Percentiles rank a stretch among this genome's conserved stretches.
These are phyloP conservation scores for Psilocybe subaeruginosa DNA, from an alignment of 768 basidiomycete species.

Conservation along the genomic window DNA sequence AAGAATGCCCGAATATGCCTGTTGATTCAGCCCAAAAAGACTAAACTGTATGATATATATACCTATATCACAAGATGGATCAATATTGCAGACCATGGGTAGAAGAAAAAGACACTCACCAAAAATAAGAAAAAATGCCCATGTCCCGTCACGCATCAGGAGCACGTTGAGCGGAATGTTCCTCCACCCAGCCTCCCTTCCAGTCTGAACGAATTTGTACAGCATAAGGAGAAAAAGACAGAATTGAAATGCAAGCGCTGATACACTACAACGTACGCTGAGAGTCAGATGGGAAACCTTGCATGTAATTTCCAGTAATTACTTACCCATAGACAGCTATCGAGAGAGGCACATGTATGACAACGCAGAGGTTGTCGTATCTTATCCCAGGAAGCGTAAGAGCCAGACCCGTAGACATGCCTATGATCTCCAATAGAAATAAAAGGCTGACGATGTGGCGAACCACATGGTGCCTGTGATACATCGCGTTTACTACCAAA, in stretches of 20 bases:
- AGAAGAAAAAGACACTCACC: slow-evolving; percentile 24
- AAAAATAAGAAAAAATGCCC: slow-evolving; percentile 43
- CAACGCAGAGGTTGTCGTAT: slow-evolving; percentile 36
- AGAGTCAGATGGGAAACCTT: too few relatives aligned
- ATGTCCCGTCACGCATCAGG: slow-evolving; percentile 47
- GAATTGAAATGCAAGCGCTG: slow-evolving; percentile 38
- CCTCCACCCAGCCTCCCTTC: slow-evolving; percentile 38
- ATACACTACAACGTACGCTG: slow-evolving; percentile 20
- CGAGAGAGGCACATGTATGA: slow-evolving; percentile 25
- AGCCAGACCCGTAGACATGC: slow-evolving; percentile 30
- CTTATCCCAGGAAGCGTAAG: slow-evolving; percentile 31
- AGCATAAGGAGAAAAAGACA: slow-evolving; percentile 39
- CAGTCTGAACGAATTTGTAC: slow-evolving; percentile 34
- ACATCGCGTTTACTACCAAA: slow-evolving; percentile 38
- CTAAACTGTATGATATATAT: slow-evolving; percentile 25
- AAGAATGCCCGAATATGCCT: neutral
- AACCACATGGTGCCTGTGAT: slow-evolving; percentile 34
- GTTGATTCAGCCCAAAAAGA: slow-evolving; percentile 20
- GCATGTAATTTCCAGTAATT: neutral
- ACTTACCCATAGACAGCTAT: slow-evolving; percentile 35
- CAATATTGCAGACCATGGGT: neutral
- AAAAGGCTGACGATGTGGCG: slow-evolving; percentile 22
- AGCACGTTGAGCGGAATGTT: slow-evolving; percentile 39
- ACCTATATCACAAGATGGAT: slow-evolving; percentile 15
- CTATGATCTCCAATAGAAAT: slow-evolving; percentile 33